Evolutionary conservation across 1,284 basidiomycete species (phyloP), one percentile per base, ranked within the genome.

Genomic region (Phellopilus nigrolimitatus): DNA sequence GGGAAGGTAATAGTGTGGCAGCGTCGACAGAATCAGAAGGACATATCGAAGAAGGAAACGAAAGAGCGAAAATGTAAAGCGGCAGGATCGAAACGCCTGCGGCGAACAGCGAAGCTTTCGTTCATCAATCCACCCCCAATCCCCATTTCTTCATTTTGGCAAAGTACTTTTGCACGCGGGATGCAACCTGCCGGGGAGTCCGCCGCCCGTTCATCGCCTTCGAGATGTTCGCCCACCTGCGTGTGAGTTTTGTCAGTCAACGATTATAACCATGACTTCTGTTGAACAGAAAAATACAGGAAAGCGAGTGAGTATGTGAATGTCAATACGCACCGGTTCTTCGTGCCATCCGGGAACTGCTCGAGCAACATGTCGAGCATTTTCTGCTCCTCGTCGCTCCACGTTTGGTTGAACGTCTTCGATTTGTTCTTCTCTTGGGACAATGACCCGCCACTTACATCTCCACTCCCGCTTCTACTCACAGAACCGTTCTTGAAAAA

Each of bases 81-180:
- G n/a, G n/a, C n/a, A n/a, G n/a, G n/a, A n/a, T n/a, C n/a, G n/a
- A n/a, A n/a, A n/a, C n/a, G n/a, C n/a, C n/a, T n/a, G n/a, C n/a
- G n/a, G 17, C 9, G 40, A 28, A 51, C 52, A n/a, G 54, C 48
- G 34, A 17, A 17, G n/a, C 34, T 3, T 3, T 8, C 12, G 6
- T 33, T 33, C 31, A 15, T 17, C 7, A 15, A 22, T n/a, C 22
- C 41, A 54, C 34, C 15, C 71, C 67, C 15, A 79, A 62, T 25
- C 87, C 87, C 64, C 80, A 88, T 58, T 77, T 75, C 66, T 83
- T 88, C 64, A 90, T 64, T 69, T 89, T 90, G 62, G 86, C 84
- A 63, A 87, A 84, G 66, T 88, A 90, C 66, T 90, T 90, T 61
- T 90, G 88, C 46, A 90, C 88, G 17, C 88, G 76, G 67, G 84